phyloP scores from a whole-genome alignment of 352 stramenopile species.

The Hyaloperonospora arabidopsidis region DNA sequence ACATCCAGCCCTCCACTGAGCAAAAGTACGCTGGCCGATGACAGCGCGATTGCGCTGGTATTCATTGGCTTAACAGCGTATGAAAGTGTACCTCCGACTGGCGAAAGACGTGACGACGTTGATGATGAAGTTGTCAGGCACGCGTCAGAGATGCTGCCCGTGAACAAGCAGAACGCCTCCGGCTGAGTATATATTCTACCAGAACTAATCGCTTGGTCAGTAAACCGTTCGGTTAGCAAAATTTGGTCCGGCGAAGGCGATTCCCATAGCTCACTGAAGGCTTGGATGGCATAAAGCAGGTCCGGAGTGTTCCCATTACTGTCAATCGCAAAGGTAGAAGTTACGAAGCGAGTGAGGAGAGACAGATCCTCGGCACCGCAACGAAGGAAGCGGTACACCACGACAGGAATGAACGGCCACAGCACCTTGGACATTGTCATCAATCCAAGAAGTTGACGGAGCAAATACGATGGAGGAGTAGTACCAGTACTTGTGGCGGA shows the following conservation, averaged over 20 bases:
- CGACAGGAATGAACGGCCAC: slow-evolving; percentile 55
- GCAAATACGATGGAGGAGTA: slow-evolving; percentile 32
- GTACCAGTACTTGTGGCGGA: slow-evolving; percentile 3
- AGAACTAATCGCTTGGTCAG: slow-evolving; percentile 33
- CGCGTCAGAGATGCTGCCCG: slow-evolving; percentile 27
- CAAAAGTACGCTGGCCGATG: slow-evolving; percentile 41
- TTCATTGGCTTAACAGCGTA: slow-evolving; percentile 31
- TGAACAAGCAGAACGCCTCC: slow-evolving; percentile 58
- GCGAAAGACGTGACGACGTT: slow-evolving; percentile 3
- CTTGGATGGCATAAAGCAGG: slow-evolving; percentile 51
- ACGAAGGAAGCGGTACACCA: slow-evolving; percentile 50
- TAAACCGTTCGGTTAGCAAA: slow-evolving; percentile 42
- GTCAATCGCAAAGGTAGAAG: slow-evolving; percentile 14
- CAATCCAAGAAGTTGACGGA: slow-evolving; percentile 41
- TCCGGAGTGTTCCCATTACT: slow-evolving; percentile 16
- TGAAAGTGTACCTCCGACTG: slow-evolving; percentile 16
- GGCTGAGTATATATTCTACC: slow-evolving; percentile 41
- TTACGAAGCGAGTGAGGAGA: slow-evolving; percentile 36
- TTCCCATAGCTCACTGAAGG: slow-evolving; percentile 77
- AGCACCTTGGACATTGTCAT: slow-evolving; percentile 40
- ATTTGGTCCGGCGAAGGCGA: slow-evolving; percentile 34
- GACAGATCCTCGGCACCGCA: slow-evolving; percentile 39
- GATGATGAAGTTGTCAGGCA: slow-evolving; percentile 20
- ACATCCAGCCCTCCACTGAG: slow-evolving; percentile 42
- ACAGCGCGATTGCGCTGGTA: slow-evolving; percentile 3